Evolutionary conservation across 2,329 filamentous ascomycete genomes (phyloP).

Genomic region (Calonectria ilicicola): DNA sequence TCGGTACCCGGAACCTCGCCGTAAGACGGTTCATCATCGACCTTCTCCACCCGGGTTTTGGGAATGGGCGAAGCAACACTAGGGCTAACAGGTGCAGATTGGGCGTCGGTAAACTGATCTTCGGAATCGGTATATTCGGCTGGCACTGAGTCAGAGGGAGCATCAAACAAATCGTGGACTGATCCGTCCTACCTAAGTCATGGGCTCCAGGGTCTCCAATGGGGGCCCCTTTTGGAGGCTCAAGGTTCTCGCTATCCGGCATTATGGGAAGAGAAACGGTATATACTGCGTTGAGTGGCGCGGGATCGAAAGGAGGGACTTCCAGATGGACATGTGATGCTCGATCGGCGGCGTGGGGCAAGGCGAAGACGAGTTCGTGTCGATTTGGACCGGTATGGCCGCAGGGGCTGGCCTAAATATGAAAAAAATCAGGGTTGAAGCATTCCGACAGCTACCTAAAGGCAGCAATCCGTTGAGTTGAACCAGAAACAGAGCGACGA

Average conservation of each 20-base stretch:
- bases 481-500: slow-evolving; percentile 9
- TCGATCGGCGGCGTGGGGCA: slow-evolving; percentile 35
- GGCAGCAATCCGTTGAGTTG: slow-evolving; percentile 1
- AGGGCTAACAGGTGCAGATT: slow-evolving; percentile 61
- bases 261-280: slow-evolving; percentile 34
- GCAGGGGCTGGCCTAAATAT: slow-evolving; percentile 11
- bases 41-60: slow-evolving; percentile 69
- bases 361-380: slow-evolving; percentile 26
- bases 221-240: slow-evolving; percentile 47
- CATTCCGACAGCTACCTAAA: slow-evolving; percentile 10
- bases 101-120: slow-evolving; percentile 77
- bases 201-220: slow-evolving; percentile 69
- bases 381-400: slow-evolving; percentile 15
- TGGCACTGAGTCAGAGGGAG: slow-evolving; percentile 41
- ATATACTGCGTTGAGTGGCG: slow-evolving; percentile 19
- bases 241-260: slow-evolving; percentile 46
- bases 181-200: slow-evolving; percentile 62
- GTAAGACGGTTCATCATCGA: slow-evolving; percentile 64
- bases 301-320: slow-evolving; percentile 2
- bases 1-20: slow-evolving; percentile 73
- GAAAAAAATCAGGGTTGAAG: slow-evolving; percentile 15
- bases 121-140: slow-evolving; percentile 72
- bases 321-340: slow-evolving; percentile 35
- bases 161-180: background rate
- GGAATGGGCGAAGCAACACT: slow-evolving; percentile 64